A percentile compares a stretch with the other conserved stretches of the same genome.
Conservation (phyloP, 495 filamentous ascomycete genomes). For the Neurospora intermedia region DNA sequence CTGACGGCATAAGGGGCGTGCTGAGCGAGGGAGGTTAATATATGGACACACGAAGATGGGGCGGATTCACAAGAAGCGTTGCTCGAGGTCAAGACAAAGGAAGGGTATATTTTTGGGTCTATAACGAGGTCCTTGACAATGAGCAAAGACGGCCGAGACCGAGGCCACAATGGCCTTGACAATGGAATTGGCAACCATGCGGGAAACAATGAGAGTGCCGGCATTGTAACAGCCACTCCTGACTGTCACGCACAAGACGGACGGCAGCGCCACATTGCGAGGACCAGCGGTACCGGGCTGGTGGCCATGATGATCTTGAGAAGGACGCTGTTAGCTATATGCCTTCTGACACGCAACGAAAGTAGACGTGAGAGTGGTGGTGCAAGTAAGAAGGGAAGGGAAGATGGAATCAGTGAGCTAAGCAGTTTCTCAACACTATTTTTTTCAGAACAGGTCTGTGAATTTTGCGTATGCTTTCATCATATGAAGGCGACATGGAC, state of each 20-base stretch:
- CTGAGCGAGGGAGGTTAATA: background rate
- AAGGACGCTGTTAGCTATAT: background rate
- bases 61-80: background rate
- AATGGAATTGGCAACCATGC: background rate
- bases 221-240: background rate
- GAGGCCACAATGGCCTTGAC: background rate
- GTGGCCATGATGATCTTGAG: background rate
- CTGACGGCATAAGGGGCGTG: background rate
- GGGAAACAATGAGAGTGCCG: background rate
- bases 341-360: background rate
- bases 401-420: constrained; percentile 25
- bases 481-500: constrained; percentile 14
- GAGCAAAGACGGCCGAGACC: background rate
- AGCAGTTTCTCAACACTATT: constrained; percentile 38
- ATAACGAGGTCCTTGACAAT: background rate
- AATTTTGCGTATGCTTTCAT: constrained; percentile 37
- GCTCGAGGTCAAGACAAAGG: background rate
- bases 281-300: background rate
- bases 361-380: background rate
- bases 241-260: background rate
- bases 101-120: background rate
- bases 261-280: background rate
- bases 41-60: background rate
- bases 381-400: background rate
- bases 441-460: constrained; percentile 51